phyloP scores from a whole-genome alignment of 2,329 filamentous ascomycete species.

The Aspergillus felis region DNA sequence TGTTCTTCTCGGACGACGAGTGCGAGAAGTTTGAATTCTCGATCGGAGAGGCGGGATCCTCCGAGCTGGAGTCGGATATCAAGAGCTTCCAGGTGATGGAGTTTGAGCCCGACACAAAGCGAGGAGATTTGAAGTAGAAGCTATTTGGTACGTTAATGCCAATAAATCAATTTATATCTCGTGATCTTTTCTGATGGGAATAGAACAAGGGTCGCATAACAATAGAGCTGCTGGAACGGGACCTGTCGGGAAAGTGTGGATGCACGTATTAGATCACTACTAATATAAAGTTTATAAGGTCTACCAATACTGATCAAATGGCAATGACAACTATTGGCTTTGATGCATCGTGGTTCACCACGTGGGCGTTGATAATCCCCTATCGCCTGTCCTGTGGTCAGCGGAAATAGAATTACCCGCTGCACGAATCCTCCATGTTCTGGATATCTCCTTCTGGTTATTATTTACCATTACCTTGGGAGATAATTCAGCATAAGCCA shows the following conservation, averaged over 20 bases:
- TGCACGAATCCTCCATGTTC: no score
- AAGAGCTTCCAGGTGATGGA: slow-evolving; percentile 3
- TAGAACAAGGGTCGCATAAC: background rate
- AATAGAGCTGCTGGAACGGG: background rate
- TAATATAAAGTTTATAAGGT: background rate
- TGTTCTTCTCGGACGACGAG: slow-evolving; percentile 4
- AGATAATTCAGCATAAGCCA: no score
- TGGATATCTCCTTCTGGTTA: background rate
- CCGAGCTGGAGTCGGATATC: background rate
- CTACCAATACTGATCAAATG: background rate
- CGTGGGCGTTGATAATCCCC: no score
- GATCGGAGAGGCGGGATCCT: background rate
- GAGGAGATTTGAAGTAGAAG: background rate
- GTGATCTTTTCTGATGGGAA: background rate
- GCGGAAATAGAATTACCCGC: no score
- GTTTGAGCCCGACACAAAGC: background rate
- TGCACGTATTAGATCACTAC: background rate
- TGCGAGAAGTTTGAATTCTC: slow-evolving; percentile 2
- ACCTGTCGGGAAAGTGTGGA: background rate
- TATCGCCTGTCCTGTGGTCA: no score
- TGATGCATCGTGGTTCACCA: no score
- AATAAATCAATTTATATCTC: no score
- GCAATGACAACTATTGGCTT: no score
- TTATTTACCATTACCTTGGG: background rate
- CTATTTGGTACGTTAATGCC: background rate